Base-by-base conservation (phyloP, 306 rosid species). In the Inga laurina region DNA sequence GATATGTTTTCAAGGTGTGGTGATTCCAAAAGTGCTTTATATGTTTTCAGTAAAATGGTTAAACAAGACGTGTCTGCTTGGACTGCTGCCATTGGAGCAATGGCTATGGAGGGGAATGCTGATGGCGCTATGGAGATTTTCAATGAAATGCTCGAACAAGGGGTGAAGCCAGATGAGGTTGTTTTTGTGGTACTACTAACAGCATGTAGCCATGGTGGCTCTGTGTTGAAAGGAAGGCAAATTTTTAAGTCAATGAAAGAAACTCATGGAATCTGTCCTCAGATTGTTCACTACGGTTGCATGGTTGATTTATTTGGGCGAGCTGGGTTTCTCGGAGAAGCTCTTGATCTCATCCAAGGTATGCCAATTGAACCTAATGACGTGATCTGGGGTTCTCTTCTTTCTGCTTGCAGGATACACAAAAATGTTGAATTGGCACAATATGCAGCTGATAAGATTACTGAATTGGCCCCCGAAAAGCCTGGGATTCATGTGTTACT, bases 1-100 rank as follows among this genome's bases (percentile, higher is more conserved):
- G 97, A 92, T 86, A 91, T 90, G 97, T 93, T 94, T 81, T 90
- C 94, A 46, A 89, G 93, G 77, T 91, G 92, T 54, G 93, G 95
- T 4, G 94, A 91, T 85, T 84, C 93, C 86, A 80, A 45, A 48
- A 87, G 85, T 65, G 96, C 96, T 46, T 83, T 89, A 89, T 59
- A 67, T 78, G 86, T 94, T 84, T 93, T 56, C 74, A 34, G 27
- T 73, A 79, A 80, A 68, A 92, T 91, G 90, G 84, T 85, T 15
- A 86, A 74, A 65, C 86, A 76, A 71, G 93, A 94, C 21, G 91
- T 90, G 10, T 89, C 92, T 81, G 92, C 96, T 41, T 94, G 94
- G 97, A 92, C 96, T 48, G 90, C 97, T 79, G 96, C 90, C 84
- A 88, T 92, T n/a, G 91, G 97, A 66, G 91, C 92, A 70, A 90